A percentile compares a stretch with the other conserved stretches of the same genome.
These are phyloP conservation scores for Fusarium duplospermum DNA, from an alignment of 2,329 filamentous ascomycete genomes.

Conservation along the genomic window DNA sequence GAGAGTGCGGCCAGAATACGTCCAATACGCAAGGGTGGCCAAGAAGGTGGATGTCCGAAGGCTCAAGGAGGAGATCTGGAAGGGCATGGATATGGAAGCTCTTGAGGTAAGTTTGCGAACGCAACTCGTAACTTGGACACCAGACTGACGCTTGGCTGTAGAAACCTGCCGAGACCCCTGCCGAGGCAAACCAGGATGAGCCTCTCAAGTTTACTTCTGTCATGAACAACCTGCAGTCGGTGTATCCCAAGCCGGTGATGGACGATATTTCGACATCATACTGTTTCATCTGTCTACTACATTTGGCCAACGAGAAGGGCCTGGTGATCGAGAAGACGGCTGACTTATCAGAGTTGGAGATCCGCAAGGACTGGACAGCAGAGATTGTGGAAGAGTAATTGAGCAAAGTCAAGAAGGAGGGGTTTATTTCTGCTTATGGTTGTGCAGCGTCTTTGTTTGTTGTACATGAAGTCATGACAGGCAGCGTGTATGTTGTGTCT, in stretches of 20 bases:
- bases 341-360: slow-evolving; percentile 69
- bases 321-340: slow-evolving; percentile 76
- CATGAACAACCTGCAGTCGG: slow-evolving; percentile 87
- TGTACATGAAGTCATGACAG: slow-evolving; percentile 6
- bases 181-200: slow-evolving; percentile 55
- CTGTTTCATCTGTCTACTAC: slow-evolving; percentile 93
- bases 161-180: slow-evolving; percentile 39
- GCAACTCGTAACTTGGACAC: neutral
- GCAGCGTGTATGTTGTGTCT: neutral
- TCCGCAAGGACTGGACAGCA: slow-evolving; percentile 71
- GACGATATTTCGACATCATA: slow-evolving; percentile 92
- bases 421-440: neutral
- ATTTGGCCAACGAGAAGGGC: slow-evolving; percentile 93
- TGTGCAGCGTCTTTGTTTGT: slow-evolving; percentile 9
- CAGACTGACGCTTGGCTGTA: slow-evolving; percentile 22
- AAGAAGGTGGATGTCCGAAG: slow-evolving; percentile 78
- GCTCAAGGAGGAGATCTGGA: slow-evolving; percentile 78
- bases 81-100: slow-evolving; percentile 69
- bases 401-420: neutral
- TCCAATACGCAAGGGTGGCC: slow-evolving; percentile 76
- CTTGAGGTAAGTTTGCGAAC: slow-evolving; percentile 57
- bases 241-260: slow-evolving; percentile 88
- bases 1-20: slow-evolving; percentile 73
- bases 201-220: slow-evolving; percentile 88
- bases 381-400: slow-evolving; percentile 60